A percentile compares a stretch with the other conserved stretches of the same genome.
Conservation (phyloP, 495 filamentous ascomycete genomes). For the Penicilliopsis zonata region DNA sequence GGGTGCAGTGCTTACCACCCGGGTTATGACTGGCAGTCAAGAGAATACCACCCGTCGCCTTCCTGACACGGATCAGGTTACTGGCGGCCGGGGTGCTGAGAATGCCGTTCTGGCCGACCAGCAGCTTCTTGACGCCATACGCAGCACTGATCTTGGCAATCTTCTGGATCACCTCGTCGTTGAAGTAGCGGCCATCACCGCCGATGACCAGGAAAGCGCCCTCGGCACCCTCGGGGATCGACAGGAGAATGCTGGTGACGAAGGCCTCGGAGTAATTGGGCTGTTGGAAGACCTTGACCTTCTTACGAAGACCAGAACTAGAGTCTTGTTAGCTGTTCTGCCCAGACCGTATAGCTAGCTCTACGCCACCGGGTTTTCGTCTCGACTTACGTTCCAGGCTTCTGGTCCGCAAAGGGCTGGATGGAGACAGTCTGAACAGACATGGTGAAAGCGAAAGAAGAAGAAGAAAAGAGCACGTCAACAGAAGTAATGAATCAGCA, state of each 20-base stretch:
- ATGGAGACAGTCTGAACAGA: constrained; percentile 64
- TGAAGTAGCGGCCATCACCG: constrained; percentile 95
- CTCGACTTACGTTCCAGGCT: constrained; percentile 92
- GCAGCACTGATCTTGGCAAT: constrained; percentile 96
- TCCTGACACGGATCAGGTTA: constrained; percentile 84
- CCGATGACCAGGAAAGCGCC: constrained; percentile 90
- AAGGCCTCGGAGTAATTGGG: constrained; percentile 93
- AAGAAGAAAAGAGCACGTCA: constrained; percentile 3
- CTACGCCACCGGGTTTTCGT: no score
- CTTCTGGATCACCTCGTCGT: constrained; percentile 87
- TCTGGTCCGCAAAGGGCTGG: constrained; percentile 83
- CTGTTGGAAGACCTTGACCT: constrained; percentile 95
- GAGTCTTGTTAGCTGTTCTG: constrained; percentile 8
- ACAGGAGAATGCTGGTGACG: constrained; percentile 81
- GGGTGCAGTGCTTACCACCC: constrained; percentile 60
- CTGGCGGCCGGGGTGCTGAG: constrained; percentile 91
- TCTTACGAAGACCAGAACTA: constrained; percentile 96
- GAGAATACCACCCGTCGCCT: constrained; percentile 91
- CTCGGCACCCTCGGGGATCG: constrained; percentile 88
- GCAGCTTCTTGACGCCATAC: constrained; percentile 96
- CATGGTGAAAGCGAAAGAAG: constrained; percentile 34
- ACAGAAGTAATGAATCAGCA: background rate
- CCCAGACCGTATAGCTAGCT: no score
- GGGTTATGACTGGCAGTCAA: constrained; percentile 97
- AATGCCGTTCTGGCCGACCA: constrained; percentile 93